These are phyloP conservation scores for Trifolium subterraneum DNA, from an alignment of 306 rosid species.

Conservation along the genomic window DNA sequence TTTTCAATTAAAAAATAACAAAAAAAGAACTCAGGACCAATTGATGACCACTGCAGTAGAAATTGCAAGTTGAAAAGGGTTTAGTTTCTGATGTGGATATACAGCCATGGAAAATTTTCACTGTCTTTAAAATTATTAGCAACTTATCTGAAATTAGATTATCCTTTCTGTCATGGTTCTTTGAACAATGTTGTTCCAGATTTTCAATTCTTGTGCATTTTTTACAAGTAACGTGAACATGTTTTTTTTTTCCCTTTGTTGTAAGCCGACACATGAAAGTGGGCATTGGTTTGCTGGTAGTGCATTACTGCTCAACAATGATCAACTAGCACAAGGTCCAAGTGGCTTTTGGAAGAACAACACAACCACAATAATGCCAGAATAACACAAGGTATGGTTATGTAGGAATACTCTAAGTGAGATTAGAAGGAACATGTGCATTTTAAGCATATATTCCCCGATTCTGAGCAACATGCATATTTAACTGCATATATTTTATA, in stretches of 20 bases:
- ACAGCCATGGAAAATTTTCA: constrained; percentile 1
- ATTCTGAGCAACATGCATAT: constrained; percentile 18
- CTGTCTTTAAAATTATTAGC: constrained; percentile 7
- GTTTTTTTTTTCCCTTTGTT: constrained; percentile 36
- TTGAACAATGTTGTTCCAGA: constrained; percentile 31
- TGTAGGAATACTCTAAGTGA: not conserved
- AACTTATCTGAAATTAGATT: not conserved
- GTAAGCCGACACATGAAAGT: constrained; percentile 39
- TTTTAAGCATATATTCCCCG: constrained; percentile 25
- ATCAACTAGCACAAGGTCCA: constrained; percentile 42
- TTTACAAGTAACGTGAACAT: constrained; percentile 30
- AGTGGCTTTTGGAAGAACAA: constrained; percentile 45
- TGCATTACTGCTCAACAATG: constrained; percentile 45
- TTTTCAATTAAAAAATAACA: not conserved
- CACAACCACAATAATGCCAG: constrained; percentile 34
- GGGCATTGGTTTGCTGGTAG: constrained; percentile 36
- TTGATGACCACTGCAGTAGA: constrained; percentile 12
- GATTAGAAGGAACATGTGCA: constrained; percentile 8
- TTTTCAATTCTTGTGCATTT: constrained; percentile 26
- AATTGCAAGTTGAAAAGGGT: constrained; percentile 29
- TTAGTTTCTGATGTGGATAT: constrained; percentile 26
- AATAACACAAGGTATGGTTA: constrained; percentile 40
- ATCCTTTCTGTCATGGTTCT: constrained; percentile 38
- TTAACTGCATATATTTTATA: not conserved
- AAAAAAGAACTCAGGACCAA: constrained; percentile 6